These are phyloP conservation scores for Fusarium neocosmosporiellum DNA, from an alignment of 2,329 filamentous ascomycete genomes.

Conservation along the genomic window DNA sequence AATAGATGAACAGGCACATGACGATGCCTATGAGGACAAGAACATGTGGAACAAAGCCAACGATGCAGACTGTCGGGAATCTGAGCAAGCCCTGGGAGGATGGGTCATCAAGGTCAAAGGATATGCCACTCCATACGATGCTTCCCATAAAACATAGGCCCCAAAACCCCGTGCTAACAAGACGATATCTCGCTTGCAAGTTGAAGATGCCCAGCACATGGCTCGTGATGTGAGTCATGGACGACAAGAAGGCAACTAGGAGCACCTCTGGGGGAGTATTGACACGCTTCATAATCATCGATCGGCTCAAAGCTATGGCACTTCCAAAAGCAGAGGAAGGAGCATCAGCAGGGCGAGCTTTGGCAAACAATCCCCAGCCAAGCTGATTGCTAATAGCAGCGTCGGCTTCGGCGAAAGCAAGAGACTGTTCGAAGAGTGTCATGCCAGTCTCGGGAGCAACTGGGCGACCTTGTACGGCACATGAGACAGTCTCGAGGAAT, in stretches of 20 bases:
- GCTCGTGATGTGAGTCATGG: constrained; percentile 88
- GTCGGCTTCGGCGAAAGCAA: constrained; percentile 96
- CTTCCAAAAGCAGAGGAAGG: constrained; percentile 38
- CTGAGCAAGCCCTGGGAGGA: constrained; percentile 75
- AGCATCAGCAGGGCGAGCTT: constrained; percentile 52
- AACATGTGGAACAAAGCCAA: constrained; percentile 95
- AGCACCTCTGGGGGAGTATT: constrained; percentile 93
- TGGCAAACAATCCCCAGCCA: constrained; percentile 73
- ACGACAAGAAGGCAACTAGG: constrained; percentile 86
- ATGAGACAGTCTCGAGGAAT: constrained; percentile 88
- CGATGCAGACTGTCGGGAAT: constrained; percentile 94
- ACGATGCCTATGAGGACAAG: constrained; percentile 83
- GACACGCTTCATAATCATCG: constrained; percentile 79
- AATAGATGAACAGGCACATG: constrained; percentile 81
- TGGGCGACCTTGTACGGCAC: constrained; percentile 85
- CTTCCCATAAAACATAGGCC: constrained; percentile 89
- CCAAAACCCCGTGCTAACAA: constrained; percentile 90
- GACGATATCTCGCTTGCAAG: constrained; percentile 80
- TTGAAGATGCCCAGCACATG: constrained; percentile 85
- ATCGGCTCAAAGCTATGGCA: constrained; percentile 64
- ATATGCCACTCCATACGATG: constrained; percentile 80
- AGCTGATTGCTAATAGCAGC: constrained; percentile 85
- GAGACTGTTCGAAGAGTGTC: constrained; percentile 95
- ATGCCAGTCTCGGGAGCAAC: constrained; percentile 90
- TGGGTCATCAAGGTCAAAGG: constrained; percentile 70